These are phyloP conservation scores for Heterococcus sp. DNA, from an alignment of 108 stramenopile genomes.

Conservation along the genomic window DNA sequence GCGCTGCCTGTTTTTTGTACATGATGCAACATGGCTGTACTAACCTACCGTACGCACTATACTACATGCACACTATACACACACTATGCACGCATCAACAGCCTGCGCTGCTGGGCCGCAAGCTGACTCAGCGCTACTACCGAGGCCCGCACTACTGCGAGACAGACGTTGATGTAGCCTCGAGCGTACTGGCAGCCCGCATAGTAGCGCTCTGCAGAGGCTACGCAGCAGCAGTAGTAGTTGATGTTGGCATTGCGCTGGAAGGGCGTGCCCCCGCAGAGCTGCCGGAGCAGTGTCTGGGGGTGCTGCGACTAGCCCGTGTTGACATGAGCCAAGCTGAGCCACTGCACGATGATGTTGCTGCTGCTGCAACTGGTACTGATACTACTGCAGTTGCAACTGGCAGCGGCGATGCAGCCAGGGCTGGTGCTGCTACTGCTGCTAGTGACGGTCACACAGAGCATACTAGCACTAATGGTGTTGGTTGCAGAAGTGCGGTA, in stretches of 20 bases:
- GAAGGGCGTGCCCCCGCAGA: constrained; percentile 57
- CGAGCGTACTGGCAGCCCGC: constrained; percentile 38
- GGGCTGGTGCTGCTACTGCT: too few relatives aligned
- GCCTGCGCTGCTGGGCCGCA: constrained; percentile 58
- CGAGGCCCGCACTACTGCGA: constrained; percentile 53
- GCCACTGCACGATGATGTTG: background rate
- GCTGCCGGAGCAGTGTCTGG: constrained; percentile 58
- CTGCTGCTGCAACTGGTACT: too few relatives aligned
- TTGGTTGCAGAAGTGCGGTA: too few relatives aligned
- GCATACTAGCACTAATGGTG: too few relatives aligned
- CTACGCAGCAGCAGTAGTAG: constrained; percentile 23
- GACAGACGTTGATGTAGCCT: constrained; percentile 57
- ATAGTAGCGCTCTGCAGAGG: constrained; percentile 53
- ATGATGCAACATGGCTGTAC: too few relatives aligned
- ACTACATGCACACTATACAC: too few relatives aligned
- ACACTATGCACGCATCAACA: too few relatives aligned
- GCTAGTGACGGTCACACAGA: too few relatives aligned
- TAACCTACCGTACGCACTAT: too few relatives aligned
- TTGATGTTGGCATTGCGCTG: constrained; percentile 57
- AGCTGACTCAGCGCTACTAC: constrained; percentile 55
- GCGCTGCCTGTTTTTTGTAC: too few relatives aligned
- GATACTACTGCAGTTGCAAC: too few relatives aligned
- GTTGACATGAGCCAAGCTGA: constrained; percentile 15
- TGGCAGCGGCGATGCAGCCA: too few relatives aligned
- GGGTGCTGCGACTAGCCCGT: constrained; percentile 32